Base-by-base conservation (phyloP, 345 rosid species). In the Reutealis trisperma region DNA sequence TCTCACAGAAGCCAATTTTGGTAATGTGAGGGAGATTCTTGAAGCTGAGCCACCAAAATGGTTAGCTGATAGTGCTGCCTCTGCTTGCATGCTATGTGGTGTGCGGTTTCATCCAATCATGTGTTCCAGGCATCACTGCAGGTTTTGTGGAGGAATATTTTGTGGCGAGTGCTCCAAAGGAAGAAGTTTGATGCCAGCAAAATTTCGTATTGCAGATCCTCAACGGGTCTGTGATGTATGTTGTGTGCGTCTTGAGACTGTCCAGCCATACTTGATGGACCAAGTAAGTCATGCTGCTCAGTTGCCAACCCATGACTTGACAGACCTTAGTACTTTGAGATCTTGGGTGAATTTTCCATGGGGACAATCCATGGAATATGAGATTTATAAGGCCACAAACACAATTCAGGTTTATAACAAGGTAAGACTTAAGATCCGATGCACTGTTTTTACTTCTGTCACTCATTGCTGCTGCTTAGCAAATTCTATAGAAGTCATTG, bases 331-430 rank as follows among this genome's bases (percentile, higher is more conserved):
- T 83, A 95, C 99, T 0, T 85, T 93, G 87, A 93, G 99, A 84
- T 93, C 99, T 75, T 95, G 99, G 99, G 82, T 92, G 69, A 95
- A 95, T 83, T 93, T 95, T 84, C 99, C 99, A 0, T 95, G 99
- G 98, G 96, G 92, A 59, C 96, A 92, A 63, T 88, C 96, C 61
- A 89, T 95, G 99, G 97, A 92, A 76, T 83, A 88, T 77, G 99
- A 95, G 80, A 93, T 95, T 72, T 95, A 95, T 70, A 95, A 95
- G 84, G 97, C 99, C 71, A 84, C 98, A 77, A 95, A 95, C 67
- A 83, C 93, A 24, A 84, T 93, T 47, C 88, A 86, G 12, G 89
- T 92, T 69, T 93, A 95, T 83, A 84, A 81, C 64, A 90, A 93
- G 91, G 99, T 90, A 74, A 77, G 79, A 55, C 51, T 65, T 74